Evolutionary conservation across 768 basidiomycete species (phyloP).

Genomic region (Xanthoconium purpureum): DNA sequence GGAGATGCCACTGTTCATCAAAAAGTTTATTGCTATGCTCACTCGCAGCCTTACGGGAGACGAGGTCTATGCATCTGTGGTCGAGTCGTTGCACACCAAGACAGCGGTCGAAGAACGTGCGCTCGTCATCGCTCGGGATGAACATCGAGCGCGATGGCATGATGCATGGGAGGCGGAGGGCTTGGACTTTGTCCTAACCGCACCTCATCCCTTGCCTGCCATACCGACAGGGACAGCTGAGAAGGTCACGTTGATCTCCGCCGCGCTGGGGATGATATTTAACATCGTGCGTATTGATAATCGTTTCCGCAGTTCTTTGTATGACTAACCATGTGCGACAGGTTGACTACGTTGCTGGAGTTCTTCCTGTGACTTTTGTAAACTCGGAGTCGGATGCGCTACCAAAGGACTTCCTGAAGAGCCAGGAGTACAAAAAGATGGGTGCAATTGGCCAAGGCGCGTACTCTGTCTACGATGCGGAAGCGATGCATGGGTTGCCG

Average conservation of each 20-base stretch:
- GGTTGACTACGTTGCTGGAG: conserved; percentile 59
- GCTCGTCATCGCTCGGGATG: conserved; percentile 26
- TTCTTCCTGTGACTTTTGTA: conserved; percentile 57
- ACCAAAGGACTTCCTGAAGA: conserved; percentile 26
- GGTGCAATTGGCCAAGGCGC: conserved; percentile 45
- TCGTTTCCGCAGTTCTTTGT: not conserved
- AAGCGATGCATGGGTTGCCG: conserved; percentile 65
- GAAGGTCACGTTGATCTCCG: conserved; percentile 34
- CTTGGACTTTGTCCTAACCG: conserved; percentile 41
- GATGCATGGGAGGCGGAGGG: conserved; percentile 38
- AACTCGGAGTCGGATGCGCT: conserved; percentile 42
- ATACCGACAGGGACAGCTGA: conserved; percentile 36
- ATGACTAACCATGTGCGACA: conserved; percentile 12
- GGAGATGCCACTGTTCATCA: conserved; percentile 34
- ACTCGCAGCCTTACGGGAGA: conserved; percentile 29
- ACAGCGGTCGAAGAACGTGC: conserved; percentile 28
- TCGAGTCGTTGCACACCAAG: conserved; percentile 35
- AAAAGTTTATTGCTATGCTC: conserved; percentile 42
- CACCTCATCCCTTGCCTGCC: conserved; percentile 38
- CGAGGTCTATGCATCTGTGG: conserved; percentile 28
- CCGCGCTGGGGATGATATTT: conserved; percentile 38
- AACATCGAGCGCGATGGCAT: conserved; percentile 31
- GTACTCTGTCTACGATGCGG: conserved; percentile 54
- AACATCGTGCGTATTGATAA: conserved; percentile 38
- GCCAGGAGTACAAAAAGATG: conserved; percentile 28